phyloP scores from a whole-genome alignment of 73 alveolate genomes.

The Paramecium sexaurelia region DNA sequence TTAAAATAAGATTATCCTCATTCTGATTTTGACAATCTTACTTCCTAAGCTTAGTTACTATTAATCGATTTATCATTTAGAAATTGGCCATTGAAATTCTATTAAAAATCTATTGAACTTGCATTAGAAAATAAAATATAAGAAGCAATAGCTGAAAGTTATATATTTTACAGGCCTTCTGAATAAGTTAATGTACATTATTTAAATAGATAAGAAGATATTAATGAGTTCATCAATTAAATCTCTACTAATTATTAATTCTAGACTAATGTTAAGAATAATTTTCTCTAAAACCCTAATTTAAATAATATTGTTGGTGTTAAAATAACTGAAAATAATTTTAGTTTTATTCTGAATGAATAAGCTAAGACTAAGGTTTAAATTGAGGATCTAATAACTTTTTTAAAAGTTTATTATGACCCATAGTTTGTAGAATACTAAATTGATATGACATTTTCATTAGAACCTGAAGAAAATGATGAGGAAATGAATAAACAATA shows the following conservation, averaged over 20 bases:
- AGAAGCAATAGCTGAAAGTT: neutral
- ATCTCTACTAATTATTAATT: neutral
- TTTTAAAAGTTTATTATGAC: neutral
- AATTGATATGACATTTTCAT: neutral
- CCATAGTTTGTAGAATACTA: neutral
- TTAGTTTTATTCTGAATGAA: neutral
- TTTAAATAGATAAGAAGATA: neutral
- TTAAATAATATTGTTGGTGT: neutral
- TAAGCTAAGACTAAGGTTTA: neutral
- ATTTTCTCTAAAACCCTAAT: neutral
- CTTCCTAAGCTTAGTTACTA: neutral
- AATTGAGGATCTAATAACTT: neutral
- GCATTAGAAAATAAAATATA: neutral
- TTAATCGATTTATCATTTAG: neutral
- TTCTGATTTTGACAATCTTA: neutral
- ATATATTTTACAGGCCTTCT: neutral
- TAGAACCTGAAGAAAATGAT: neutral
- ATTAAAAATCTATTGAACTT: neutral
- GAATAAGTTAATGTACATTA: neutral
- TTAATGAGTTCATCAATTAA: neutral
- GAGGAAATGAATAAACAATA: neutral
- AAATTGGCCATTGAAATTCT: neutral
- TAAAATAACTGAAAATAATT: neutral
- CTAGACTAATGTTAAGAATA: neutral
- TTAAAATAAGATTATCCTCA: neutral